Percentiles rank a stretch among this genome's conserved stretches.
Conservation (phyloP, 2,329 filamentous ascomycete species). For the Exutisphaerella laricina region DNA sequence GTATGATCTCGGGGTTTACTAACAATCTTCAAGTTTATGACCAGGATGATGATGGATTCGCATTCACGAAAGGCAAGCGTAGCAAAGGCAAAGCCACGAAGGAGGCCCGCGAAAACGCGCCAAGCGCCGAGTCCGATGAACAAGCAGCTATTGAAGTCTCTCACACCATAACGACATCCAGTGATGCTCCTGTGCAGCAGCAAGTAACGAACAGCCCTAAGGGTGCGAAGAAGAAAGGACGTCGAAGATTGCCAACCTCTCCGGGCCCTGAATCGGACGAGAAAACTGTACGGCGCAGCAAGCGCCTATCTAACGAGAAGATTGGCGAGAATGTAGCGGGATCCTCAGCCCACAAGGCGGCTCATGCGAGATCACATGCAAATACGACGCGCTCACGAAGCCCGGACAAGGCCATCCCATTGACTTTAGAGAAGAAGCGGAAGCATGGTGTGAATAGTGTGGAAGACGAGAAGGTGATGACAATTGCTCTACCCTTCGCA, state of each 20-base stretch:
- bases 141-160: constrained; percentile 17
- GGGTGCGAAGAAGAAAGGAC: constrained; percentile 29
- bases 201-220: constrained; percentile 20
- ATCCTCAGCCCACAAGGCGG: constrained; percentile 24
- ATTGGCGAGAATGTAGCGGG: constrained; percentile 27
- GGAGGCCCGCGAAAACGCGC: constrained; percentile 30
- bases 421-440: constrained; percentile 41
- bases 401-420: constrained; percentile 26
- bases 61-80: constrained; percentile 41
- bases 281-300: constrained; percentile 37
- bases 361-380: constrained; percentile 25
- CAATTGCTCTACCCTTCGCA: constrained; percentile 79
- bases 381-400: constrained; percentile 24
- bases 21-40: constrained; percentile 30
- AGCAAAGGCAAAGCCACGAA: constrained; percentile 24
- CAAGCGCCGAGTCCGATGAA: constrained; percentile 15
- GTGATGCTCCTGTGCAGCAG: constrained; percentile 17
- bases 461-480: constrained; percentile 44
- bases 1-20: constrained; percentile 1
- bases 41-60: constrained; percentile 46
- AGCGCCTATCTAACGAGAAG: constrained; percentile 43
- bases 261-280: constrained; percentile 30
- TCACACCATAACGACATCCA: constrained; percentile 5
- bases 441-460: constrained; percentile 20
- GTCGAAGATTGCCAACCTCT: constrained; percentile 31